phyloP scores from a whole-genome alignment of 495 filamentous ascomycete genomes.

The Talaromyces stipitatus region DNA sequence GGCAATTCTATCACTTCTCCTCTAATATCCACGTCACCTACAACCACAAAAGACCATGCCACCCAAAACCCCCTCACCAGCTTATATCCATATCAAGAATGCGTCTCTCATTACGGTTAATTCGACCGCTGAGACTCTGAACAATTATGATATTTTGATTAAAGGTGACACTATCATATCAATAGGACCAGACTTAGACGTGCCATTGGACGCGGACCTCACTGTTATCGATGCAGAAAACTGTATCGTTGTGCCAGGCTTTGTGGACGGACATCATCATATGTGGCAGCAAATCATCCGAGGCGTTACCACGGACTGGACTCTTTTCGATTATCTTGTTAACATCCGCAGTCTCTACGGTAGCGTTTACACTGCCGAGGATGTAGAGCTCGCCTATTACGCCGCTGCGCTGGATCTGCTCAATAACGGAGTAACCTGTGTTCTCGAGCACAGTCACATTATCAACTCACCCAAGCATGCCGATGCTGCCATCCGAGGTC shows the following conservation, averaged over 20 bases:
- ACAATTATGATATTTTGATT: too few species aligned
- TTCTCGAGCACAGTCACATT: neutral
- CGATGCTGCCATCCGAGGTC: neutral
- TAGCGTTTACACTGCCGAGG: neutral
- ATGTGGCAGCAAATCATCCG: neutral
- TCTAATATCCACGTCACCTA: too few species aligned
- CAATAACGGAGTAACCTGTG: neutral
- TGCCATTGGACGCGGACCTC: too few species aligned
- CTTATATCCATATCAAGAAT: too few species aligned
- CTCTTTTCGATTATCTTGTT: neutral
- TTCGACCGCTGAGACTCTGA: too few species aligned
- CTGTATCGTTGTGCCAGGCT: neutral
- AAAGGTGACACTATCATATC: too few species aligned
- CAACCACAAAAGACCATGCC: too few species aligned
- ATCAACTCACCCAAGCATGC: neutral
- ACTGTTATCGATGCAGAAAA: too few species aligned
- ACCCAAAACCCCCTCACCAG: too few species aligned
- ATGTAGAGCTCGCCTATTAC: neutral
- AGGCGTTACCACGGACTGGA: neutral
- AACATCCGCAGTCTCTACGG: neutral
- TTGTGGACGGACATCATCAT: neutral
- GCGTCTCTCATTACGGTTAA: too few species aligned
- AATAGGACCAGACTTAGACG: too few species aligned
- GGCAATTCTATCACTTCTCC: too few species aligned
- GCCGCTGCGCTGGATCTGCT: neutral